Conservation (phyloP, 495 filamentous ascomycete genomes). For the Platismatia glauca region DNA sequence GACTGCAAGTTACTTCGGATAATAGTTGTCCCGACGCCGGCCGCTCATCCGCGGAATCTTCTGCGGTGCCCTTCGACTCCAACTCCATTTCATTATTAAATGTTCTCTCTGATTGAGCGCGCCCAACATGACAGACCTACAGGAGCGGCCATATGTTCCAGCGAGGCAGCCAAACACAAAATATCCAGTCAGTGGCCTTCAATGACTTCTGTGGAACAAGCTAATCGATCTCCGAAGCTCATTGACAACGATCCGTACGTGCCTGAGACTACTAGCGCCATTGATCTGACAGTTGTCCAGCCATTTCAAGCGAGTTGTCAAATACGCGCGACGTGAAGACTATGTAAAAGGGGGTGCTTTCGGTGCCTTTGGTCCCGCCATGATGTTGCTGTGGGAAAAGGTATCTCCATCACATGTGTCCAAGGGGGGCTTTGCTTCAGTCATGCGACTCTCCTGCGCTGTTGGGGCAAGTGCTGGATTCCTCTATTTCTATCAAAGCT, state of each 20-base stretch:
- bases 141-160: conserved; percentile 55
- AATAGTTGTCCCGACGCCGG: background rate
- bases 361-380: conserved; percentile 57
- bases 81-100: no score
- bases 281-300: conserved; percentile 42
- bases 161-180: conserved; percentile 66
- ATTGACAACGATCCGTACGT: conserved; percentile 97
- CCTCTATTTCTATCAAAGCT: conserved; percentile 68
- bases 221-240: conserved; percentile 50
- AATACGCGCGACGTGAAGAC: conserved; percentile 77
- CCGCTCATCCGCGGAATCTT: no score
- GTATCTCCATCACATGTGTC: conserved; percentile 73
- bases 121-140: conserved; percentile 50
- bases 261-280: conserved; percentile 18
- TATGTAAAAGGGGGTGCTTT: conserved; percentile 60
- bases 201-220: background rate
- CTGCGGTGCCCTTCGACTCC: no score
- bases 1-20: background rate
- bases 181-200: conserved; percentile 57
- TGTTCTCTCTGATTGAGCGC: background rate
- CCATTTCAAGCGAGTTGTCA: conserved; percentile 78
- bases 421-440: conserved; percentile 66
- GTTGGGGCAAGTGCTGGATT: conserved; percentile 69
- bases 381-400: conserved; percentile 71
- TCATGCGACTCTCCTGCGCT: conserved; percentile 68